Evolutionary conservation across 2,329 filamentous ascomycete species (phyloP).

Genomic region (Emmonsiellopsis sp.): DNA sequence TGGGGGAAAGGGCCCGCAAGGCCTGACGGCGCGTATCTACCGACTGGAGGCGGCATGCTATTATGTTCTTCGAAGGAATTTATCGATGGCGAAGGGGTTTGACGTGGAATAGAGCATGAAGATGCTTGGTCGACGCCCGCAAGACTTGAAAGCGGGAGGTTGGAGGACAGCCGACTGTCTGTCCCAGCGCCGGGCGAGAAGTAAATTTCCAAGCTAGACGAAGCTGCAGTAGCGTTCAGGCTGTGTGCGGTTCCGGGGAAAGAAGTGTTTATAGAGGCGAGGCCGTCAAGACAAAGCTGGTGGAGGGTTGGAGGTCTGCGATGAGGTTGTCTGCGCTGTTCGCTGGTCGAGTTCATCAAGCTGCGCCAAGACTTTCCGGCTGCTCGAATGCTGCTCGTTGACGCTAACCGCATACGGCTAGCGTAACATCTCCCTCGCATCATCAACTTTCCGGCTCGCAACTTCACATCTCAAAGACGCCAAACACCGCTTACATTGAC

Average conservation of each 20-base stretch:
- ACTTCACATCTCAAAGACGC: neutral
- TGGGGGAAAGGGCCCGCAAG: slow-evolving; percentile 51
- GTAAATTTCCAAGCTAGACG: neutral
- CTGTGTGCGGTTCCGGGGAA: neutral
- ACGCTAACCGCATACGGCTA: neutral
- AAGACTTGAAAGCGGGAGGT: slow-evolving; percentile 5
- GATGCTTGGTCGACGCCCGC: slow-evolving; percentile 6
- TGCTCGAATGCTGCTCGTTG: neutral
- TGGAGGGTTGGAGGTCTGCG: too few relatives aligned
- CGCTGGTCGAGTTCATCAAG: neutral
- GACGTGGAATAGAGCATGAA: slow-evolving; percentile 14
- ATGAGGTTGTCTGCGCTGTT: neutral
- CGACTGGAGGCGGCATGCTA: slow-evolving; percentile 50
- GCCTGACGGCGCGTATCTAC: slow-evolving; percentile 49
- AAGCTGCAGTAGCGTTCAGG: neutral
- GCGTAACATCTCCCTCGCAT: neutral
- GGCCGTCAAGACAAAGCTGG: neutral
- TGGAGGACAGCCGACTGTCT: too few relatives aligned
- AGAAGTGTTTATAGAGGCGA: neutral
- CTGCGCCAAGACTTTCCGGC: neutral
- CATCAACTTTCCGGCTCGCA: neutral
- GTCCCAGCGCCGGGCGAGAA: neutral
- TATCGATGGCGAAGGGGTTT: slow-evolving; percentile 10
- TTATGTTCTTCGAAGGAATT: slow-evolving; percentile 10
- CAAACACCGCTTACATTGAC: slow-evolving; percentile 11